Base-by-base conservation (phyloP, 2,329 filamentous ascomycete species). In the Fusarium papillatum region DNA sequence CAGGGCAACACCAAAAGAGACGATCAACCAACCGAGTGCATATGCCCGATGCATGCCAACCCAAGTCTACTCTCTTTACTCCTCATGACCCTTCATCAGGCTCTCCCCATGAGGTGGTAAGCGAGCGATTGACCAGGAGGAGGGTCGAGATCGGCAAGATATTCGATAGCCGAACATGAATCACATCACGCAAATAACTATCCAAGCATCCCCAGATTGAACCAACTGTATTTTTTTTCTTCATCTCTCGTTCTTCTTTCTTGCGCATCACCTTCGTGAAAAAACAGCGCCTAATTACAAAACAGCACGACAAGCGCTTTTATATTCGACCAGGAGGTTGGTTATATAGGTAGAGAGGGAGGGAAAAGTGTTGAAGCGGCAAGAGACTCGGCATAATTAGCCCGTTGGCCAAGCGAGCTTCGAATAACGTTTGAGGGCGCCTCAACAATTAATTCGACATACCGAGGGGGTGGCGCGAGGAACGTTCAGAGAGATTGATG, bases 241-340 rank as follows among this genome's bases (percentile, higher is more conserved):
- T 57, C 53, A 57, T 57, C 53, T 57, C 53, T 57, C 53, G 53
- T 57, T 34, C 62, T 69, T 76, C 77, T 63, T 48, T 68, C 62
- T 70, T 79, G 68, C 76, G 68, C 62, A 71, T 74, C 70, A 74
- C 73, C 75, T 77, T 63, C 57, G 38, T 71, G 59, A 61, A 73
- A 70, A 76, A 66, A 69, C 57, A 71, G 73, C 78, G 77, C 74
- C 74, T 78, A 78, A 80, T 78, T 80, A 80, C 76, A 80, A 78
- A 75, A 80, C 60, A 80, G 71, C 77, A 76, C 75, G 53, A 64
- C 34, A 74, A 74, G 76, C 78, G 77, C 76, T 72, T 80, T 80
- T 75, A 80, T 75, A 79, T 80, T 79, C 66, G 68, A 72, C 55
- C 66, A 74, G 61, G 59, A 26, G 66, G 43, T 61, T 48, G 22